Percentiles rank a stretch among this genome's conserved stretches.
Conservation (phyloP, 1,284 basidiomycete genomes). For the Schizophyllum commune region DNA sequence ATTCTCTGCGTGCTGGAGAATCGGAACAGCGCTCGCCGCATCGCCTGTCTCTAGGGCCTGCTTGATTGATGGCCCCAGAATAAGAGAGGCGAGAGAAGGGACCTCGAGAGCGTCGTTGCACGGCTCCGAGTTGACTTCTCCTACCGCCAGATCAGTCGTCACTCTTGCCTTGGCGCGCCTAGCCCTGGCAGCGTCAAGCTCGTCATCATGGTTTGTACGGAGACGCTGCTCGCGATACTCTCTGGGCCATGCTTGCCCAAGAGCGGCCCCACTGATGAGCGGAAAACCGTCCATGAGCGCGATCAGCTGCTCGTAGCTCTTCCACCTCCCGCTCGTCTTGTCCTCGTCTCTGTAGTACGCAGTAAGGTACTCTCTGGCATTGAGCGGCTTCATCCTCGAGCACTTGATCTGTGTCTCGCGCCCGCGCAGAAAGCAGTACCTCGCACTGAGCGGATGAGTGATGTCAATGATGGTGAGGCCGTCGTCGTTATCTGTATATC, state of each 20-base stretch:
- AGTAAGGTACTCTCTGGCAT: slow-evolving; percentile 23
- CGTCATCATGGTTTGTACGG: not conserved
- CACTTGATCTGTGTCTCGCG: not conserved
- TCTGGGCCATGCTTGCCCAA: slow-evolving; percentile 22
- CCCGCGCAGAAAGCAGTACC: slow-evolving; percentile 24
- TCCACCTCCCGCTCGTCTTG: slow-evolving; percentile 6
- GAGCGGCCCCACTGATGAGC: slow-evolving; percentile 14
- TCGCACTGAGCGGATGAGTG: slow-evolving; percentile 25
- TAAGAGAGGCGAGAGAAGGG: slow-evolving; percentile 20
- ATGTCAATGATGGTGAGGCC: slow-evolving; percentile 35
- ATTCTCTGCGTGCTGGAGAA: slow-evolving; percentile 22
- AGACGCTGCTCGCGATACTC: slow-evolving; percentile 14
- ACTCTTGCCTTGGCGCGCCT: too few relatives aligned
- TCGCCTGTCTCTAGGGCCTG: slow-evolving; percentile 18
- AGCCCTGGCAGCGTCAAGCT: not conserved
- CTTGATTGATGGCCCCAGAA: slow-evolving; percentile 18
- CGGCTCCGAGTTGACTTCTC: not conserved
- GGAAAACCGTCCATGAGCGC: slow-evolving; percentile 11
- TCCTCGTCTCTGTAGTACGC: slow-evolving; percentile 18
- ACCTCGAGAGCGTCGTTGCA: slow-evolving; percentile 1
- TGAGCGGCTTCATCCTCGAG: slow-evolving; percentile 12
- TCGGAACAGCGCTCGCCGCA: slow-evolving; percentile 16
- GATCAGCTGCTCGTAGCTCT: slow-evolving; percentile 10
- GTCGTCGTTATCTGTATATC: slow-evolving; percentile 28
- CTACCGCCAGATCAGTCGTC: too few relatives aligned